phyloP scores from a whole-genome alignment of 2,329 filamentous ascomycete genomes.

The Thielaviopsis musarum region DNA sequence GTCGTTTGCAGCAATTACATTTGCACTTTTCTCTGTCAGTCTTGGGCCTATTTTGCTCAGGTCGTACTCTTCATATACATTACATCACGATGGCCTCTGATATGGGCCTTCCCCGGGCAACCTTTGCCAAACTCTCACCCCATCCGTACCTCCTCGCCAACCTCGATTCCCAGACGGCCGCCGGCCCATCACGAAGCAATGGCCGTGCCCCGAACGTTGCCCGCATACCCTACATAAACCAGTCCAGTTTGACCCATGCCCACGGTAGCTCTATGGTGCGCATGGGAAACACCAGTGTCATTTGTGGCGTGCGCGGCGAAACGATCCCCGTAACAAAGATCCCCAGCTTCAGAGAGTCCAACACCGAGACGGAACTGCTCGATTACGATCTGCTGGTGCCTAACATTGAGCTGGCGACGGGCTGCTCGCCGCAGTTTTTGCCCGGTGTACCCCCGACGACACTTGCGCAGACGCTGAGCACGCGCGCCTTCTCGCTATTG shows the following conservation, averaged over 20 bases:
- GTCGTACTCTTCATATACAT: not conserved
- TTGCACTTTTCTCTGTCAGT: not conserved
- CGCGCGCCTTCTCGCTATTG: conserved; percentile 59
- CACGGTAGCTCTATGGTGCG: conserved; percentile 82
- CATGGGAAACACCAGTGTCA: conserved; percentile 79
- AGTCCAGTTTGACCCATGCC: conserved; percentile 70
- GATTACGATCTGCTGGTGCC: conserved; percentile 68
- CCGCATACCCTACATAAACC: conserved; percentile 60
- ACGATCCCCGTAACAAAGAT: conserved; percentile 62
- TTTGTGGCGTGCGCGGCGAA: conserved; percentile 82
- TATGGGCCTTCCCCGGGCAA: conserved; percentile 37
- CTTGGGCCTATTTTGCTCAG: not conserved
- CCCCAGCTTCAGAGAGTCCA: conserved; percentile 39
- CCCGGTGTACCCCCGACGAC: conserved; percentile 68
- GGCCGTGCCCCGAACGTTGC: conserved; percentile 55
- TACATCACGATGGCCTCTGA: conserved; percentile 16
- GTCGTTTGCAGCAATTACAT: not conserved
- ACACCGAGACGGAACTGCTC: conserved; percentile 30
- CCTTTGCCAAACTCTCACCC: conserved; percentile 80
- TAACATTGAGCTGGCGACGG: conserved; percentile 84
- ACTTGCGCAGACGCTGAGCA: conserved; percentile 71
- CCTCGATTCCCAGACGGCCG: conserved; percentile 36
- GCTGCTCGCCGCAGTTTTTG: conserved; percentile 70
- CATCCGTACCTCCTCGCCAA: conserved; percentile 81
- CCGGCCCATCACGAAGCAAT: conserved; percentile 53